A percentile compares a stretch with the other conserved stretches of the same genome.
phyloP scores from a whole-genome alignment of 2,329 filamentous ascomycete genomes.

The Penicillium capsulatum region DNA sequence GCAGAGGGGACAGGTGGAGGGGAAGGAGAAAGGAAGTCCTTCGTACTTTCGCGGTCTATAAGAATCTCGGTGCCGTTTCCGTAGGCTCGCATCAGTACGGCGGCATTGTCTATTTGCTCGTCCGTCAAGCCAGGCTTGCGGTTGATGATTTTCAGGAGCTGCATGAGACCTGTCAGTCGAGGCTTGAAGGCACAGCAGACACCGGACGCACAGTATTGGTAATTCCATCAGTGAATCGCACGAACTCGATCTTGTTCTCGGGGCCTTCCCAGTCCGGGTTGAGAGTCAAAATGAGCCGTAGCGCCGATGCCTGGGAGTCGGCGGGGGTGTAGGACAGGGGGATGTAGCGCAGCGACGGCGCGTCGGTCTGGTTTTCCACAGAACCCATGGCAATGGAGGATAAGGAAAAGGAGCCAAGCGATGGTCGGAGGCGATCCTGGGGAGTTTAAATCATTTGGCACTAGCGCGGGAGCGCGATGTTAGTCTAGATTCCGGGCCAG shows the following conservation, averaged over 20 bases:
- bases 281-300: constrained; percentile 71
- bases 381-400: constrained; percentile 24
- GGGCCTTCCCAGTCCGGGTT: constrained; percentile 76
- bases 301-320: constrained; percentile 73
- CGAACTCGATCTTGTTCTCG: constrained; percentile 73
- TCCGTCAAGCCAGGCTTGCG: constrained; percentile 62
- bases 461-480: constrained; percentile 5
- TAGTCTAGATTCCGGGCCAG: constrained; percentile 10
- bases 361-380: constrained; percentile 14
- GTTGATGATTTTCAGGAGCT: constrained; percentile 51
- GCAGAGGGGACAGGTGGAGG: not conserved
- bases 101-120: constrained; percentile 75
- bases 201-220: constrained; percentile 71
- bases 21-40: constrained; percentile 4
- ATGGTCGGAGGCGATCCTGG: not conserved
- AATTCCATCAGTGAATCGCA: constrained; percentile 94
- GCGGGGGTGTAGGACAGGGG: constrained; percentile 72
- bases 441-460: constrained; percentile 8
- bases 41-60: constrained; percentile 88
- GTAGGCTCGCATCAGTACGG: constrained; percentile 86
- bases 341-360: constrained; percentile 51
- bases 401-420: constrained; percentile 6
- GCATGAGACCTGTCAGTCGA: constrained; percentile 21
- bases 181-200: not conserved
- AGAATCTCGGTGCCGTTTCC: constrained; percentile 90